A percentile compares a stretch with the other conserved stretches of the same genome.
phyloP scores from a whole-genome alignment of 106 monocot species.

The Acorus gramineus region DNA sequence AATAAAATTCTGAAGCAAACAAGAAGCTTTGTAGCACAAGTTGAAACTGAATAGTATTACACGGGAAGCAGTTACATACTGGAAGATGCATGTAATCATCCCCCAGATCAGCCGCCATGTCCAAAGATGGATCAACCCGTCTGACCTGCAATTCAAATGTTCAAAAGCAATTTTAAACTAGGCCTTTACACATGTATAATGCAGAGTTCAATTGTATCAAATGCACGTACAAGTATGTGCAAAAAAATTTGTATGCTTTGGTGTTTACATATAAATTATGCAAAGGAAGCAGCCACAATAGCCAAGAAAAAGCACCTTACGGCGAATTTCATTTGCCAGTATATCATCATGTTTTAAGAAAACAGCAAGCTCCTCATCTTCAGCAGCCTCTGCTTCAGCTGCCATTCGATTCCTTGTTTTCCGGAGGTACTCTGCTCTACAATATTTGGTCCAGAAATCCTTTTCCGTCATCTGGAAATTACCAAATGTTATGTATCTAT shows the following conservation, averaged over 20 bases:
- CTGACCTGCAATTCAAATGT: constrained; percentile 43
- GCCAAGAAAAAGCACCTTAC: constrained; percentile 42
- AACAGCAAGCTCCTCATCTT: constrained; percentile 94
- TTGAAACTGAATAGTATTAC: no score
- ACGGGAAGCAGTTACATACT: constrained; percentile 14
- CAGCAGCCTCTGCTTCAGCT: constrained; percentile 95
- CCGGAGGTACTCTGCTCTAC: constrained; percentile 88
- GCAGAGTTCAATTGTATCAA: no score
- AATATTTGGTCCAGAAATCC: constrained; percentile 99
- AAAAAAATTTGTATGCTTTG: no score
- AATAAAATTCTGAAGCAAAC: no score
- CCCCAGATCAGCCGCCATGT: constrained; percentile 92
- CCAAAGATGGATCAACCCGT: constrained; percentile 89
- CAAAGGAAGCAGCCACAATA: not conserved
- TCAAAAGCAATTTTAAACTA: no score
- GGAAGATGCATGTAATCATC: constrained; percentile 92
- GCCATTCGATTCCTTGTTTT: constrained; percentile 67
- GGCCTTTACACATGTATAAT: no score
- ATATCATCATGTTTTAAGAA: constrained; percentile 95
- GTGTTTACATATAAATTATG: not conserved
- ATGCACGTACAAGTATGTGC: no score
- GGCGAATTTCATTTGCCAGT: constrained; percentile 62
- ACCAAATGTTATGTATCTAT: not conserved
- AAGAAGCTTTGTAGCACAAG: no score
- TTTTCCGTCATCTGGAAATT: constrained; percentile 75